Conservation (phyloP, 1,284 basidiomycete species). For the Ceratobasidium theobromae region DNA sequence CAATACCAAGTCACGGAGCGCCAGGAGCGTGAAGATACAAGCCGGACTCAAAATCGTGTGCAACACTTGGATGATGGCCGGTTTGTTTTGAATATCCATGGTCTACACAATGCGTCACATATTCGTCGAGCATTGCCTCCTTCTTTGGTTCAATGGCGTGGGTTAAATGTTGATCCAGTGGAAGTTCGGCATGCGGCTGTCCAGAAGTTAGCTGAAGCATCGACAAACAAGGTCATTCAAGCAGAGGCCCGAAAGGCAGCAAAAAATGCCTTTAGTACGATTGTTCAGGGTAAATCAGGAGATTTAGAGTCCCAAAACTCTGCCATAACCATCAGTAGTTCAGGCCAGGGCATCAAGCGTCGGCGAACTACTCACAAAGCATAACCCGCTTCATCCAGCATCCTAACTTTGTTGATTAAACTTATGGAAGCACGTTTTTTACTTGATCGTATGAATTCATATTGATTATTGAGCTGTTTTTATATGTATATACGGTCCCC, state of each 20-base stretch:
- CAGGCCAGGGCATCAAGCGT: no score
- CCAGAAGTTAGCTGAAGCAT: not conserved
- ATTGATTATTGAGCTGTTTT: no score
- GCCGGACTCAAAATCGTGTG: not conserved
- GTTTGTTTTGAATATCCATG: not conserved
- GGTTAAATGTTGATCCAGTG: not conserved
- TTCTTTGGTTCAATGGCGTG: not conserved
- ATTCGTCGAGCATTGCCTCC: not conserved
- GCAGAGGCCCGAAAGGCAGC: not conserved
- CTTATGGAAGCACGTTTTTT: no score
- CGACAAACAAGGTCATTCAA: not conserved
- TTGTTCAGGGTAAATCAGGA: not conserved
- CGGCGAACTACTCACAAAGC: no score
- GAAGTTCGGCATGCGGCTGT: not conserved
- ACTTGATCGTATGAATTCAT: no score
- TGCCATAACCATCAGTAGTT: not conserved
- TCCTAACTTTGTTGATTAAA: no score
- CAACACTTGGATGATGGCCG: not conserved
- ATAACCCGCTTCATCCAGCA: no score
- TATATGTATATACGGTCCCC: no score
- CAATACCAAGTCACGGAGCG: not conserved
- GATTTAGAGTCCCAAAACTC: not conserved
- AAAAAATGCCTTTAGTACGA: not conserved
- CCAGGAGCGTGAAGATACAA: not conserved
- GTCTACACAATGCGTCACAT: not conserved